Evolutionary conservation across 345 rosid species (phyloP), one percentile per base, ranked within the genome.

Genomic region (Triadica sebifera): DNA sequence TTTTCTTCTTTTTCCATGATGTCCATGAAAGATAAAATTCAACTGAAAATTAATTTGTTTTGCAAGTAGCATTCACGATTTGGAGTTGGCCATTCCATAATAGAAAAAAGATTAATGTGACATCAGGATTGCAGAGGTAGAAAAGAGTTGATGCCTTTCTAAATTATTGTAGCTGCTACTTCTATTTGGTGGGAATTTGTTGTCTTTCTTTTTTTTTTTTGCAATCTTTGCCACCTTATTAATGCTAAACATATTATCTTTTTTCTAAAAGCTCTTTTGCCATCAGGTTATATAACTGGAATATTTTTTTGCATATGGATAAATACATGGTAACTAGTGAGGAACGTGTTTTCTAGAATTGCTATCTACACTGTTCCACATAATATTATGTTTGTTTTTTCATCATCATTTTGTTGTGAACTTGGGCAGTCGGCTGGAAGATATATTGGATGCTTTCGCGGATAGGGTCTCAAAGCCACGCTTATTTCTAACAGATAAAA

Each of bases 361-460:
- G 59, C 11, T 10, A 43, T 10, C 47, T 43, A 6, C 47, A 43
- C 47, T 43, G 46, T 5, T 57, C 24, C 24, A 3, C 4, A 17
- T 50, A 29, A 34, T n/a, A 34, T 19, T 73, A 20, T 56, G 65
- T 62, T 63, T 29, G 37, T 67, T 65, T 55, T 53, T 29, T 19
- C 79, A 61, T 75, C 47, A 56, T 61, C 65, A 55, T 25, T 55
- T 45, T 53, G 41, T 71, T 67, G 52, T 64, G 76, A 64, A 41
- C 60, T 62, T 55, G 60, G 81, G 78, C 72, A 95, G 99, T 91
- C 88, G 86, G 78, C 80, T 95, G 80, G 99, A 95, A 79, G 93
- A 86, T 83, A 84, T 86, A 52, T 78, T 95, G 90, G 97, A 95
- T 87, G 84, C 91, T 79, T 91, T 93, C 87, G 99, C 99, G 59